These are phyloP conservation scores for Rubus parviflorus DNA, from an alignment of 306 rosid genomes.

Conservation along the genomic window DNA sequence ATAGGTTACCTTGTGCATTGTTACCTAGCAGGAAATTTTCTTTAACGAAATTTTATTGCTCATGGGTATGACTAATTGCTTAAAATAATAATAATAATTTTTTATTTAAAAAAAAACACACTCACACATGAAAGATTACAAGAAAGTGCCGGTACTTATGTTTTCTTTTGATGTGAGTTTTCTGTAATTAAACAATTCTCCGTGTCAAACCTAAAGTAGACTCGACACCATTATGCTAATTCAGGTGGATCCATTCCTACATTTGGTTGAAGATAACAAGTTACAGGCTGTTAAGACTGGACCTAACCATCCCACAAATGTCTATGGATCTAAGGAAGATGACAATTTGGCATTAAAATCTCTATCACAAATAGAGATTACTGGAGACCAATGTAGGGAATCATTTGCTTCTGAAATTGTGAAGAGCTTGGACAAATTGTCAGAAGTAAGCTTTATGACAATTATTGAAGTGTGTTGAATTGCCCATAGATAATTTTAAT, in stretches of 20 bases:
- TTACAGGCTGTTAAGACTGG: constrained; percentile 53
- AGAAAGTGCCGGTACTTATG: neutral
- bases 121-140: neutral
- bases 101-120: no score
- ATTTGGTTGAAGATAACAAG: constrained; percentile 62
- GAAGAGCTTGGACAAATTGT: constrained; percentile 52
- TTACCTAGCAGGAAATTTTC: constrained; percentile 3
- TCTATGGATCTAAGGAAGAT: constrained; percentile 80
- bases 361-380: constrained; percentile 45
- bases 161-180: neutral
- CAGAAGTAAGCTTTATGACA: constrained; percentile 49
- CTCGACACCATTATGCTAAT: constrained; percentile 19
- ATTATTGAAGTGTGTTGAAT: neutral
- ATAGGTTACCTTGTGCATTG: constrained; percentile 18
- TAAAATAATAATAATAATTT: neutral
- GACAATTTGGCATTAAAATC: constrained; percentile 53
- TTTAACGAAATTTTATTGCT: constrained; percentile 2
- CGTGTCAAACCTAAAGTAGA: constrained; percentile 4
- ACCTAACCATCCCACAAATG: constrained; percentile 33
- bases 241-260: constrained; percentile 87
- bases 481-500: neutral
- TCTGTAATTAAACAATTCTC: constrained; percentile 2
- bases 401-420: constrained; percentile 59
- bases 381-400: constrained; percentile 54
- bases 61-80: constrained; percentile 11